Conservation (phyloP, 305 asterid genomes). For the Plantago coronopus region DNA sequence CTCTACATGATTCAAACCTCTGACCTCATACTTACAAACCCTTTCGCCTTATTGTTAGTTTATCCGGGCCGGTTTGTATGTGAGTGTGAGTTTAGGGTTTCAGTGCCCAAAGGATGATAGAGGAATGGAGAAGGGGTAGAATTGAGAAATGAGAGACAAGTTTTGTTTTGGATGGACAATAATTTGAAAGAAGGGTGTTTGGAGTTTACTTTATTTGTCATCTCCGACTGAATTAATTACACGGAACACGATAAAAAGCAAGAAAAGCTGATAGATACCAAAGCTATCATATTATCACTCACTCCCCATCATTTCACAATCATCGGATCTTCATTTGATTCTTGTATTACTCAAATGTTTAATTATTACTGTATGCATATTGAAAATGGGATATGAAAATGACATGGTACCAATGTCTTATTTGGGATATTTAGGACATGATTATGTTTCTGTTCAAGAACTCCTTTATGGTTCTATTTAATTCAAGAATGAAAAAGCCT, state of each 20-base stretch:
- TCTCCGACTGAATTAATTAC: slow-evolving; percentile 21
- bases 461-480: no score
- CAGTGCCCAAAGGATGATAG: neutral
- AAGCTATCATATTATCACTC: slow-evolving; percentile 14
- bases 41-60: no score
- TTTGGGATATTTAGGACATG: neutral
- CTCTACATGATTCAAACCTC: no score
- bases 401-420: neutral
- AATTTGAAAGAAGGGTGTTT: slow-evolving; percentile 28
- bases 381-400: neutral
- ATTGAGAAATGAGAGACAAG: slow-evolving; percentile 22
- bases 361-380: neutral
- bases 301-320: slow-evolving; percentile 29
- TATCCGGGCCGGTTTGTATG: neutral
- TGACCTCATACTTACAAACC: no score
- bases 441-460: no score
- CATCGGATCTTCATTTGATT: slow-evolving; percentile 21
- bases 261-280: slow-evolving; percentile 19
- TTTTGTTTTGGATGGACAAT: slow-evolving; percentile 25
- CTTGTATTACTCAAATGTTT: neutral
- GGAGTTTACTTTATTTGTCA: slow-evolving; percentile 53
- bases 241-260: slow-evolving; percentile 43
- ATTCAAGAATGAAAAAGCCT: no score
- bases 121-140: slow-evolving; percentile 23
- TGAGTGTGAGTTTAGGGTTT: slow-evolving; percentile 4